Conservation (phyloP, 164 flowering plant genomes). For the Tetrastigma voinierianum region DNA sequence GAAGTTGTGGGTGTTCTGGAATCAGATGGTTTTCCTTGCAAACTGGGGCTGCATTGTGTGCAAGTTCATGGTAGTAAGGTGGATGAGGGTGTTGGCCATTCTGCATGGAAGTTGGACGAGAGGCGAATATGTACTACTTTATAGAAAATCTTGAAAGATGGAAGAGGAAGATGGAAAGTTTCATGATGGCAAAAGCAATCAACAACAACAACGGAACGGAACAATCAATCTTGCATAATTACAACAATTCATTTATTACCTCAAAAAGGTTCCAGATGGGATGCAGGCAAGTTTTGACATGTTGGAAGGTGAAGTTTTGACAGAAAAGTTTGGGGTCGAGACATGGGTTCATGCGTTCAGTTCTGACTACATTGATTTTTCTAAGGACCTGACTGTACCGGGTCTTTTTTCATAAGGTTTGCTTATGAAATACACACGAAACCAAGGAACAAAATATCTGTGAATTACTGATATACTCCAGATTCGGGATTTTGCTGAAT, state of each 20-base stretch:
- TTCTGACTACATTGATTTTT: conserved; percentile 4
- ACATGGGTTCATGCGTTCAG: conserved; percentile 73
- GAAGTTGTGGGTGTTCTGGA: conserved; percentile 50
- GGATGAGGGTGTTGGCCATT: conserved; percentile 24
- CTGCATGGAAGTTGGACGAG: conserved; percentile 67
- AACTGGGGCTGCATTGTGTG: conserved; percentile 61
- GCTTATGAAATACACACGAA: conserved; percentile 91
- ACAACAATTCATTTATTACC: too few relatives aligned
- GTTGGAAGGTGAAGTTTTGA: conserved; percentile 90
- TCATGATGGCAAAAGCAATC: conserved; percentile 70
- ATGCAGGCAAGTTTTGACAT: conserved; percentile 65
- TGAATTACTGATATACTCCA: too few relatives aligned
- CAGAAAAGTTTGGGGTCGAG: conserved; percentile 71
- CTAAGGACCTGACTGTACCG: conserved; percentile 82
- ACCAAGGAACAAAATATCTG: too few relatives aligned
- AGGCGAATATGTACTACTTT: conserved; percentile 63
- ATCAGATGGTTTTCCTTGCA: conserved; percentile 63
- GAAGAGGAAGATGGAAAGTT: conserved; percentile 66
- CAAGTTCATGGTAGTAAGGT: conserved; percentile 49
- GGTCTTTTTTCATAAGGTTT: conserved; percentile 85
- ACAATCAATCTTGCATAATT: too few relatives aligned
- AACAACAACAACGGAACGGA: too few relatives aligned
- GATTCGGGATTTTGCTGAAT: too few relatives aligned
- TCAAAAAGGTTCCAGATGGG: conserved; percentile 58
- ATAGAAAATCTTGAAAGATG: conserved; percentile 54